Base-by-base conservation (phyloP, 129 eudicot species). In the Cynara cardunculus region DNA sequence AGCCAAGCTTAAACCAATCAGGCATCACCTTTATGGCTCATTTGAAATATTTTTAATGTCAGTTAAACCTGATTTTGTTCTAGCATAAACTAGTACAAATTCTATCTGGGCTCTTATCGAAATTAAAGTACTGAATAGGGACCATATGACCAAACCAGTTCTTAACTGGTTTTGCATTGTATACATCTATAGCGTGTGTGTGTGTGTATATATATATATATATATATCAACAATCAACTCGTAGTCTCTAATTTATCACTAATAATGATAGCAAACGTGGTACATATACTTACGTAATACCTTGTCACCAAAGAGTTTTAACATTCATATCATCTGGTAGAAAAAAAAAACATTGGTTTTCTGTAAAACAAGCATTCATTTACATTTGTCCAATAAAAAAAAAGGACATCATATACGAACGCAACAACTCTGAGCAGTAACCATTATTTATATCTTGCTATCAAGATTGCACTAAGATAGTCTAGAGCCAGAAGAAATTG, bases 401-500 rank as follows among this genome's bases (percentile, higher is more conserved):
- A 76, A 66, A 76, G 80, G 72, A 76, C 80, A 62, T 61, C 7
- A 24, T 76, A 76, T 76, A 76, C 35, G 49, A 62, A 76, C 64
- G 59, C 32, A 64, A 61, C 56, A 61, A 61, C 26, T 31, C 71
- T 49, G 61, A 22, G 24, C 28, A 76, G 19, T 64, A 75, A 76
- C 31, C 30, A 22, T 59, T 25, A 27, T 75, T 75, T 27, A 68
- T 25, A 21, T 59, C 32, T 59, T 76, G 32, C 37, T 61, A 61
- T 61, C 25, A 61, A 61, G 11, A 53, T 56, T 6, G 65, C 28
- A 12, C 8, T 59, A 80, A 35, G 73, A 21, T 74, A 27, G 25
- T 68, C 76, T 82, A 82, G 71, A 82, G 80, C 90, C 91, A 92
- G 14, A 91, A 91, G 92, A 90, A 88, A 41, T 82, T 85, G 61